phyloP scores from a whole-genome alignment of 176 grass and related monocot species.

The Thinopyrum elongatum region DNA sequence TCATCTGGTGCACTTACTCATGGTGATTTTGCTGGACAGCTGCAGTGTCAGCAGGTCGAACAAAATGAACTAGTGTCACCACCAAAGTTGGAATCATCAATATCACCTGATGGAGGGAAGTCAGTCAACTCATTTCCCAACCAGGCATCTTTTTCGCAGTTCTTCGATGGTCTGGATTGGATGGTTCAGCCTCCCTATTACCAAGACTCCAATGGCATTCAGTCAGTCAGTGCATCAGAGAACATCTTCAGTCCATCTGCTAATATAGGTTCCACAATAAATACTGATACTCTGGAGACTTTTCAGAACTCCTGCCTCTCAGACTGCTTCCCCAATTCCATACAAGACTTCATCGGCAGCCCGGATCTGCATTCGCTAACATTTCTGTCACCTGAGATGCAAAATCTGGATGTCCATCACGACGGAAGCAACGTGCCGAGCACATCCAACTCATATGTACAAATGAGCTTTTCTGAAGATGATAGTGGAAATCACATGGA shows the following conservation, averaged over 20 bases:
- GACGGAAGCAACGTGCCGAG: constrained; percentile 47
- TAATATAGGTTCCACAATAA: constrained; percentile 52
- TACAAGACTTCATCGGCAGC: constrained; percentile 74
- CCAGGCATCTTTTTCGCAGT: constrained; percentile 44
- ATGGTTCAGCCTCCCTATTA: constrained; percentile 64
- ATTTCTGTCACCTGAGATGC: constrained; percentile 67
- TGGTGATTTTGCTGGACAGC: constrained; percentile 30
- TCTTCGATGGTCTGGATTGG: constrained; percentile 71
- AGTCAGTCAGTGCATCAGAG: constrained; percentile 45
- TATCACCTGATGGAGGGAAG: constrained; percentile 49
- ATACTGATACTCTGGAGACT: constrained; percentile 54
- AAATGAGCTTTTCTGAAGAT: constrained; percentile 65
- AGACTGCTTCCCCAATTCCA: constrained; percentile 45
- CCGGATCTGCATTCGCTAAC: constrained; percentile 66
- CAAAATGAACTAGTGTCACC: constrained; percentile 18
- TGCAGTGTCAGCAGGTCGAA: constrained; percentile 36
- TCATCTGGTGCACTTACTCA: constrained; percentile 41
- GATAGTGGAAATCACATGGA: constrained; percentile 49
- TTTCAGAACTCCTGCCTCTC: constrained; percentile 67
- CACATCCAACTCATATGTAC: constrained; percentile 58
- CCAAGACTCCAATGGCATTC: constrained; percentile 48
- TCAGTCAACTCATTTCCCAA: constrained; percentile 42
- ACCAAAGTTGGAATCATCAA: constrained; percentile 45
- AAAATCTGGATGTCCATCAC: constrained; percentile 49
- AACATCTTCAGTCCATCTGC: constrained; percentile 52